Evolutionary conservation across 2,329 filamentous ascomycete species (phyloP), one percentile per base, ranked within the genome.

Genomic region (Fusarium goolgardi): DNA sequence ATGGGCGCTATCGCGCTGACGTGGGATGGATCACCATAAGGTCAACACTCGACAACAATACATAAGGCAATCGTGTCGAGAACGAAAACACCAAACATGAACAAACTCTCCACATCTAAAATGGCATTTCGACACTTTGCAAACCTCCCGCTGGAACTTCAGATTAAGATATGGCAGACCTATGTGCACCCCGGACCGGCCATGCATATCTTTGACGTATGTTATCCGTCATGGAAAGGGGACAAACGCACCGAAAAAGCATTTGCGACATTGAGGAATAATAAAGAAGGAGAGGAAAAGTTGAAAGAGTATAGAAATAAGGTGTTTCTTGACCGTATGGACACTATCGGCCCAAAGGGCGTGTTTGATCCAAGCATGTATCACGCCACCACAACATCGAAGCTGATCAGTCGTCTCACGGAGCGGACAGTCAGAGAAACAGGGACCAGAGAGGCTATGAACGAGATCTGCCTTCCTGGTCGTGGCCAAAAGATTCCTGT

Each of bases 201-300:
- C 9, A 75, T 76, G 67, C 73, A 76, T 25, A 25, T 76, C 21
- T 74, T 76, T 11, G 73, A 76, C 29, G 68, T 76, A 5, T 76
- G 72, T 27, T 76, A 68, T 47, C 70, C 75, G 8, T 73, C 71
- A 4, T 69, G 72, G 64, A 56, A 61, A 3, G 66, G 66, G 9
- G 55, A 59, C 0, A 46, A 20, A 2, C 57, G 71, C 12, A 47
- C 56, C 16, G 64, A 63, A 29, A 60, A 41, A 4, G 71, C 66
- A 1, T 72, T 70, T n/a, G 45, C 56, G 31, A 11, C n/a, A 16
- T 37, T n/a, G 8, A 54, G n/a, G 11, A 32, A 46, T 6, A 54
- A 56, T 6, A 37, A 45, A 35, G 21, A 40, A 39, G 59, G 27
- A 11, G 60, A 61, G 8, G 15, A 40, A 3, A 52, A 53, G 27